Base-by-base conservation (phyloP, 495 filamentous ascomycete genomes). In the Aspergillus carlsbadensis region DNA sequence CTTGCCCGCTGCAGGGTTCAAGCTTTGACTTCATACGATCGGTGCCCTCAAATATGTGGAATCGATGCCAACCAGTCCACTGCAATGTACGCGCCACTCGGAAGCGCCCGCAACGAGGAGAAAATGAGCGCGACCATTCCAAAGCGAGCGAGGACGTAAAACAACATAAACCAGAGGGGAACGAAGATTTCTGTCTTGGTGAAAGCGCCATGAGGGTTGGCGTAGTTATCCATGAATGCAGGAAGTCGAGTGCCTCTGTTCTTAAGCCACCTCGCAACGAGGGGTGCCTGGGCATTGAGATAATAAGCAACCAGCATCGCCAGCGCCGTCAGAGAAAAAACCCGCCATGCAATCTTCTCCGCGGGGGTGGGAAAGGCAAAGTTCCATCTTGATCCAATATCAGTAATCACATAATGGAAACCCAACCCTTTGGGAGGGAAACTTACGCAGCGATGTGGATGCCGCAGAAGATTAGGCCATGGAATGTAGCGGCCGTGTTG, bases 401-500 rank as follows among this genome's bases (percentile, higher is more conserved):
- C 31, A 36, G 10, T 6, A n/a, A n/a, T n/a, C n/a, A n/a, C n/a
- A n/a, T n/a, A n/a, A n/a, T n/a, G n/a, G n/a, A n/a, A n/a, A n/a
- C n/a, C n/a, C n/a, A n/a, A n/a, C n/a, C n/a, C n/a, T n/a, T n/a
- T n/a, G n/a, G n/a, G n/a, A n/a, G n/a, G n/a, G n/a, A 36, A 5
- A 39, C 47, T 10, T 39, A 50, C 47, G 33, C 34, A 50, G 47
- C 47, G 13, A 50, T 17, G 14, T 50, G 47, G 17, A 50, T 26
- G 0, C 33, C 47, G 20, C 47, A 37, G 17, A 50, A 37, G 17
- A 15, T 6, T 3, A 37, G 2, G 2, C 10, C 47, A 6, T 17
- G 14, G 20, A 50, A 4, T n/a, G 5, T 33, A 7, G 18, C 47
- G 20, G 36, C 36, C 6, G 11, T 26, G 20, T 50, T 39, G 3